Evolutionary conservation across 306 rosid species (phyloP), one percentile per base, ranked within the genome.

Genomic region (Malus orientalis): DNA sequence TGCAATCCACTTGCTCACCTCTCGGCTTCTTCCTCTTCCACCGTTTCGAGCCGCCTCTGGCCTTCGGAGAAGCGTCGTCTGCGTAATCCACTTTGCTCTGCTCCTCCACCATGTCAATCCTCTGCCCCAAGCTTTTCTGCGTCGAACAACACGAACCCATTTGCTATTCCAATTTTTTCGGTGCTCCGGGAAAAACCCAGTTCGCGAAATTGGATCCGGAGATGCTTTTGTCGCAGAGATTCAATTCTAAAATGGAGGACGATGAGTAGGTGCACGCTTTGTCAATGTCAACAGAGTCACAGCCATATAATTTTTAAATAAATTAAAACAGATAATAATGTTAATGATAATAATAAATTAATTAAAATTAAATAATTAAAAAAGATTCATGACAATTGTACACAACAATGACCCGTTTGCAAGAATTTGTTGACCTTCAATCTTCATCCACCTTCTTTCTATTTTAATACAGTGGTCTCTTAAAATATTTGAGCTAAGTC

Each of bases 91-190:
- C n/a, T 27, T 20, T 44, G 78, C 70, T 29, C 45, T 29, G 29
- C 60, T 62, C 78, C 60, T 74, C 78, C 70, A 63, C 4, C 18
- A 60, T 45, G 32, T 74, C 70, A 74, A 45, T 74, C 62, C 70
- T 74, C 78, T 63, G 64, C 29, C 77, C 60, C 77, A 74, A 42
- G 67, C 78, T 60, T 45, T 44, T 45, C 70, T 59, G 49, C 5
- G 55, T 47, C 32, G 78, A 74, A 62, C 78, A 74, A 4, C 78
- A 74, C 30, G 78, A 74, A 74, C 78, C 78, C 78, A 74, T 74
- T 62, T 44, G 66, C 6, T 68, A 12, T 42, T 44, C 54, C 33
- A 69, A 14, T 11, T 3, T 69, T 42, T 67, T 51, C 40, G 42
- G 13, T 27, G 27, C 58, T 63, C 11, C n/a, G n/a, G 3, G 32